Base-by-base conservation (phyloP, 257 asterid species). In the Galeopsis tetrahit region DNA sequence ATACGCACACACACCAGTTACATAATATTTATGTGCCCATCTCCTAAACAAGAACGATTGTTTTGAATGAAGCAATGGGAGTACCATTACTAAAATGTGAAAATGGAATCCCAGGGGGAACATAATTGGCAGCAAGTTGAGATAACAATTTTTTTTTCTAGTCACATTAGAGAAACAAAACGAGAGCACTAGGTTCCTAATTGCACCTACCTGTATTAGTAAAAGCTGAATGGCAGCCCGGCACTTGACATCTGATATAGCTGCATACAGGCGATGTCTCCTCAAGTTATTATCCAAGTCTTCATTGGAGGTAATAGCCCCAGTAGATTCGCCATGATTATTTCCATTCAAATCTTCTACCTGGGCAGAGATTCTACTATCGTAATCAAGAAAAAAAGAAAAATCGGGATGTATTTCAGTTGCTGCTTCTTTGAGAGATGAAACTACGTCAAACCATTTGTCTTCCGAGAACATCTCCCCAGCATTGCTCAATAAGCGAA, bases 181-280 rank as follows among this genome's bases (percentile, higher is more conserved):
- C 63, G 17, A 56, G 53, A 70, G 62, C 43, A 66, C 32, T 55
- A 77, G 68, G 77, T 63, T 55, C 65, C 49, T 10, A 62, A 52
- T 51, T 72, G 53, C 44, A 62, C 71, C 2, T 74, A 95, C 99
- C 98, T 95, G 99, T 82, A 95, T 90, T 52, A 95, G 79, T 74
- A 95, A 81, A 75, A 92, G 98, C 85, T 95, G 98, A 82, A 95
- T 85, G 28, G 99, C 97, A 79, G 97, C 96, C 76, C 97, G 89
- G 83, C 97, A 88, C 83, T 92, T 90, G 46, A 80, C 91, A 77
- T 90, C 96, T 4, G 96, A 87, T 81, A 95, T 84, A 75, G 96
- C 84, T 72, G 82, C 85, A 69, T 85, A 87, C 31, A 92, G 76
- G 28, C 81, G 86, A 52, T 82, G 85, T 76, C 92, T 78, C 82